These are phyloP conservation scores for Leucosporidium yakuticum DNA, from an alignment of 768 basidiomycete genomes.

Conservation along the genomic window DNA sequence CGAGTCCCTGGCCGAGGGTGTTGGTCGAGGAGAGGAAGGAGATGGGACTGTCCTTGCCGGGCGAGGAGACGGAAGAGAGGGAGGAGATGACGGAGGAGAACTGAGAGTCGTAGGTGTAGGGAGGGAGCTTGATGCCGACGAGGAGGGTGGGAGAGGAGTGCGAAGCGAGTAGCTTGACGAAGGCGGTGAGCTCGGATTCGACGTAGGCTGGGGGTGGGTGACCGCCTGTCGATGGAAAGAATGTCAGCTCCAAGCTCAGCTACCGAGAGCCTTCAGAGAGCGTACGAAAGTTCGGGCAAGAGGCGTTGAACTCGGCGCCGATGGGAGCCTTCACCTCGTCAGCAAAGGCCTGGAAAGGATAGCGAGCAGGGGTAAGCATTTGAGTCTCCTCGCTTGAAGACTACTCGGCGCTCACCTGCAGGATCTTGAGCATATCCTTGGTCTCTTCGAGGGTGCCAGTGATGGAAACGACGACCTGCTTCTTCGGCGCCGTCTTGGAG, in stretches of 20 bases:
- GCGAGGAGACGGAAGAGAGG: constrained; percentile 48
- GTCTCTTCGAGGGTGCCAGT: constrained; percentile 56
- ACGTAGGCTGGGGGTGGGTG: constrained; percentile 60
- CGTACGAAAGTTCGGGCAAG: constrained; percentile 62
- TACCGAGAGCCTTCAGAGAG: no score
- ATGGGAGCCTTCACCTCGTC: constrained; percentile 45
- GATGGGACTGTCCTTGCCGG: constrained; percentile 46
- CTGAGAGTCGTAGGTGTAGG: constrained; percentile 60
- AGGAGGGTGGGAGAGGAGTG: constrained; percentile 53
- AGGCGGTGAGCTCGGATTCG: constrained; percentile 50
- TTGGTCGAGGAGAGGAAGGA: constrained; percentile 75
- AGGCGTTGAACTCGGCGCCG: constrained; percentile 75
- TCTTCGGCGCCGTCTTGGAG: constrained; percentile 45
- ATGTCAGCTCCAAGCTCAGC: not conserved
- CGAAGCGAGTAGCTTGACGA: constrained; percentile 55
- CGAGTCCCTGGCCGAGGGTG: constrained; percentile 64
- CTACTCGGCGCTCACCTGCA: constrained; percentile 46
- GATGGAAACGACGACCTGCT: constrained; percentile 74
- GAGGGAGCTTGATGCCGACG: constrained; percentile 72
- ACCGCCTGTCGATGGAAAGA: constrained; percentile 42
- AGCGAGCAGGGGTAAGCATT: no score
- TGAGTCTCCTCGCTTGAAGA: no score
- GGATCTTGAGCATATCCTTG: constrained; percentile 53
- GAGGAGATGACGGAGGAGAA: constrained; percentile 54
- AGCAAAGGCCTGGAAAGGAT: constrained; percentile 48